Percentiles rank a stretch among this genome's conserved stretches.
Conservation (phyloP, 2,329 filamentous ascomycete genomes). For the Phoma sp. region DNA sequence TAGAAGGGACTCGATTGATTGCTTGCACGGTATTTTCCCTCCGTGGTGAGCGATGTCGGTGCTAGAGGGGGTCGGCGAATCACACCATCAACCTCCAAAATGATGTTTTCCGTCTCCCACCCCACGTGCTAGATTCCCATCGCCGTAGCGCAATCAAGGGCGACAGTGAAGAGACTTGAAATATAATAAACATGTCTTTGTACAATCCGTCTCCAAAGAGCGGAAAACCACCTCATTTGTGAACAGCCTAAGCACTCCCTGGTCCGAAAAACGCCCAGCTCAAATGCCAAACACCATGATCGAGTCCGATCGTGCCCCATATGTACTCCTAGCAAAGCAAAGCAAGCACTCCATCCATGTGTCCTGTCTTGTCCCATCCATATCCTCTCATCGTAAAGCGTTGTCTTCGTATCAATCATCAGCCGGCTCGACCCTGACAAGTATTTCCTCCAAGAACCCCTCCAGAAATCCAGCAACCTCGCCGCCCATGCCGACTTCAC, state of each 20-base stretch:
- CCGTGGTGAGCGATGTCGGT: too few species aligned
- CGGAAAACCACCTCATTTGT: too few species aligned
- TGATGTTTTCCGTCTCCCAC: too few species aligned
- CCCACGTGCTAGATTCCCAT: too few species aligned
- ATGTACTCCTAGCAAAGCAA: conserved; percentile 5
- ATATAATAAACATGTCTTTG: too few species aligned
- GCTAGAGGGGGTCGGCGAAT: too few species aligned
- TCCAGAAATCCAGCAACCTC: conserved; percentile 90
- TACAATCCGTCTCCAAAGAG: too few species aligned
- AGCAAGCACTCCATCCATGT: background rate
- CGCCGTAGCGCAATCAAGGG: too few species aligned
- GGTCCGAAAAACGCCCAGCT: background rate
- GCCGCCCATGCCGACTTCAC: conserved; percentile 91
- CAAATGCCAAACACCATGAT: background rate
- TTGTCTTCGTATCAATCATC: conserved; percentile 60
- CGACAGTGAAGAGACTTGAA: too few species aligned
- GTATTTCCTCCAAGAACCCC: conserved; percentile 89
- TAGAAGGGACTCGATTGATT: too few species aligned
- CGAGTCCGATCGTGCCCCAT: background rate
- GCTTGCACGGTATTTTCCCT: too few species aligned
- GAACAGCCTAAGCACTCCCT: background rate
- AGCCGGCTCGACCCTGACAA: conserved; percentile 87
- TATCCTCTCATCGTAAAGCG: background rate
- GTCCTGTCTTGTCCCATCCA: background rate
- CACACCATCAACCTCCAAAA: too few species aligned